phyloP scores from a whole-genome alignment of 1,139 yeast genomes.

The Hansenula lynferdii region DNA sequence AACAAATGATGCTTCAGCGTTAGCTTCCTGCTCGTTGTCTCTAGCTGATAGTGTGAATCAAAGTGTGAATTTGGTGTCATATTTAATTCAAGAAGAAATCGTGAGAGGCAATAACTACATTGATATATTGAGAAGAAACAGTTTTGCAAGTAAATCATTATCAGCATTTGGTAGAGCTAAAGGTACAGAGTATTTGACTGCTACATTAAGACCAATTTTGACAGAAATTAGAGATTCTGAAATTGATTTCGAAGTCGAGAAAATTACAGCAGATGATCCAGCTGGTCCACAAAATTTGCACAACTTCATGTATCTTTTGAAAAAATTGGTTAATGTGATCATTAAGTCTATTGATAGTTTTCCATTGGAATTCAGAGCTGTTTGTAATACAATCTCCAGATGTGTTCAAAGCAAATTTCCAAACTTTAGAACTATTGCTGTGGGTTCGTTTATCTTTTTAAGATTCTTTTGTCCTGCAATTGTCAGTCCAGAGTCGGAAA shows the following conservation, averaged over 20 bases:
- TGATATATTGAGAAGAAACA: constrained; percentile 74
- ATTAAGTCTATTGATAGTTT: constrained; percentile 49
- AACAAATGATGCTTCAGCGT: constrained; percentile 64
- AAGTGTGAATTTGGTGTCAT: constrained; percentile 50
- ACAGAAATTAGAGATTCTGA: constrained; percentile 45
- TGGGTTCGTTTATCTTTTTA: constrained; percentile 84
- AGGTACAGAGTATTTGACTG: constrained; percentile 54
- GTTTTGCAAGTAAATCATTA: constrained; percentile 74
- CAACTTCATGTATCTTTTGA: constrained; percentile 54
- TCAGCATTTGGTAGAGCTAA: constrained; percentile 65
- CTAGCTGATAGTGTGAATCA: constrained; percentile 50
- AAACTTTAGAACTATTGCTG: constrained; percentile 58
- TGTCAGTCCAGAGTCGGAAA: constrained; percentile 79
- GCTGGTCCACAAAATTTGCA: constrained; percentile 39
- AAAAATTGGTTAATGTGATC: constrained; percentile 56
- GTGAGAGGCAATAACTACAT: constrained; percentile 53
- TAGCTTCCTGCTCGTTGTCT: constrained; percentile 67
- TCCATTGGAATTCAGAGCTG: constrained; percentile 70
- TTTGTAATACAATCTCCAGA: constrained; percentile 66
- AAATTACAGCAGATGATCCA: constrained; percentile 33
- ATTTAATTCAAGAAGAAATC: constrained; percentile 61
- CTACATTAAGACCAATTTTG: constrained; percentile 50
- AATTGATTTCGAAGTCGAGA: constrained; percentile 67
- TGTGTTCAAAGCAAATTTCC: constrained; percentile 66
- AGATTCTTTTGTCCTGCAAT: constrained; percentile 89